Percentiles rank a stretch among this genome's conserved stretches.
Conservation (phyloP, 106 monocot species). For the Dendrobium huoshanense region DNA sequence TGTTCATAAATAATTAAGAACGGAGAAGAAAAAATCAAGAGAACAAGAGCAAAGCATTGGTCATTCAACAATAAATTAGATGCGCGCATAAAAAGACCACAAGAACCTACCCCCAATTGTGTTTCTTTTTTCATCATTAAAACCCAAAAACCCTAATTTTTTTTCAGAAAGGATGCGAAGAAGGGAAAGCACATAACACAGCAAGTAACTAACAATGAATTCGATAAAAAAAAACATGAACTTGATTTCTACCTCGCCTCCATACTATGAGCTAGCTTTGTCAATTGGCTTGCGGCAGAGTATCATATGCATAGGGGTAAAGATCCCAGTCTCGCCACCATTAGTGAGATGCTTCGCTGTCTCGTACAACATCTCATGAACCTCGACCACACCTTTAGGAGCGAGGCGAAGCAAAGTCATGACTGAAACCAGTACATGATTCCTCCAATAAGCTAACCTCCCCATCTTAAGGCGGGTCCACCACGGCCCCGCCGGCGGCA, state of each 20-base stretch:
- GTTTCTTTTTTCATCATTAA: neutral
- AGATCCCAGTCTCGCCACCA: conserved; percentile 69
- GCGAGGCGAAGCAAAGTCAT: conserved; percentile 42
- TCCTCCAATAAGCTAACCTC: conserved; percentile 57
- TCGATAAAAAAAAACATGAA: neutral
- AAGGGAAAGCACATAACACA: neutral
- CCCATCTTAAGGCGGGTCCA: conserved; percentile 73
- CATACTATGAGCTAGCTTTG: neutral
- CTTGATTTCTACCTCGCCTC: neutral
- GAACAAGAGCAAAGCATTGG: neutral
- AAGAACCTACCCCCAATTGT: neutral
- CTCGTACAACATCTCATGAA: conserved; percentile 74
- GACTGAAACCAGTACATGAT: conserved; percentile 44
- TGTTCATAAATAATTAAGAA: neutral
- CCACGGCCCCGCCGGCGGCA: conserved; percentile 69
- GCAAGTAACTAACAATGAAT: neutral
- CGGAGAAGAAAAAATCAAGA: neutral
- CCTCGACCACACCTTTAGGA: conserved; percentile 64
- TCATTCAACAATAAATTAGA: neutral
- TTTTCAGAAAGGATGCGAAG: neutral
- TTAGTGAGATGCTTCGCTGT: conserved; percentile 46
- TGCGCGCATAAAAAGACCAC: neutral
- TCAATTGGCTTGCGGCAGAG: conserved; percentile 45
- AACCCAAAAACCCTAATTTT: neutral
- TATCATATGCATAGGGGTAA: conserved; percentile 76